phyloP scores from a whole-genome alignment of 345 rosid genomes.

The Euphorbia lathyris region DNA sequence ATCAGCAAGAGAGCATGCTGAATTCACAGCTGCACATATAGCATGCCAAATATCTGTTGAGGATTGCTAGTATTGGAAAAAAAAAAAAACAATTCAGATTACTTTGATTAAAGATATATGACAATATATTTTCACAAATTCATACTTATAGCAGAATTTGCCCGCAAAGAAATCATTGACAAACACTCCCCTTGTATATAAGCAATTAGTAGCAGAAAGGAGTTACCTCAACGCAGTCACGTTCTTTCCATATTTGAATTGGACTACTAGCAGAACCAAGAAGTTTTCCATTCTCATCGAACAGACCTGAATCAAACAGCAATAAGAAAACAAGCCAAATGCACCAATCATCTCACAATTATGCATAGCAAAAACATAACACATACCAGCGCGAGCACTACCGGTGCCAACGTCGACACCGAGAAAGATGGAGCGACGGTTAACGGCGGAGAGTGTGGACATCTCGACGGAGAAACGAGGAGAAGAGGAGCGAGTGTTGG shows the following conservation, averaged over 20 bases:
- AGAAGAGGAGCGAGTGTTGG: background rate
- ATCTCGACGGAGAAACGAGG: conserved; percentile 22
- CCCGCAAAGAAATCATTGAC: background rate
- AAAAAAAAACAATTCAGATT: background rate
- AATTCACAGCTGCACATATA: conserved; percentile 74
- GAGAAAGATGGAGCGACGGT: conserved; percentile 59
- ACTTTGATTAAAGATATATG: background rate
- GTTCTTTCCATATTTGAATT: conserved; percentile 91
- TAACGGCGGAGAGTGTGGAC: conserved; percentile 29
- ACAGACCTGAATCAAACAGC: conserved; percentile 53
- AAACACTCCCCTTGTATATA: background rate
- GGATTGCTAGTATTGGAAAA: conserved; percentile 66
- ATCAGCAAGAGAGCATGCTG: conserved; percentile 74
- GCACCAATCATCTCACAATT: background rate
- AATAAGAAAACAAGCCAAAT: background rate
- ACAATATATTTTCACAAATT: background rate
- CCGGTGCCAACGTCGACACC: conserved; percentile 98
- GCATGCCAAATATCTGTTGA: conserved; percentile 99
- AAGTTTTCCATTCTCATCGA: conserved; percentile 82
- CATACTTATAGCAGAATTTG: no score
- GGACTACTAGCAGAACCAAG: conserved; percentile 83
- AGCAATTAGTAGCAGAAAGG: background rate
- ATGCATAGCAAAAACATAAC: background rate
- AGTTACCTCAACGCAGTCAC: conserved; percentile 75
- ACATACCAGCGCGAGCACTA: conserved; percentile 90